Percentiles rank a stretch among this genome's conserved stretches.
Evolutionary conservation across 176 grass and related monocot genomes (phyloP).

Genomic region (Lolium perenne): DNA sequence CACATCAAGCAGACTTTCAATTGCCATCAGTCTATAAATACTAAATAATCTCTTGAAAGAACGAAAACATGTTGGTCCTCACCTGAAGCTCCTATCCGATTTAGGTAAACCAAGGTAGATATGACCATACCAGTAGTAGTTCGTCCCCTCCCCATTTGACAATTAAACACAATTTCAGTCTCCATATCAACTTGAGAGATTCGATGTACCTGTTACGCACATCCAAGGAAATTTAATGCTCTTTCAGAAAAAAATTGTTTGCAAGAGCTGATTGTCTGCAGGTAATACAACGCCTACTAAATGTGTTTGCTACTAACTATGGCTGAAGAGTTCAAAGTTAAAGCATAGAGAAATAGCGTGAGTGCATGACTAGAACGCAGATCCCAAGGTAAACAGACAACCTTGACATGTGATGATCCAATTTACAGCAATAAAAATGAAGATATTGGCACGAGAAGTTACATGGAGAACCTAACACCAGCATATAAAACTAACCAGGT

Average conservation of each 20-base stretch:
- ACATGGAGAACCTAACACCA: conserved; percentile 28
- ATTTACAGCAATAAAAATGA: conserved; percentile 10
- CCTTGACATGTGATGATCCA: conserved; percentile 8
- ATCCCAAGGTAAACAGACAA: conserved; percentile 24
- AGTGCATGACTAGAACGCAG: neutral
- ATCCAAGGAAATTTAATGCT: conserved; percentile 38
- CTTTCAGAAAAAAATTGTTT: conserved; percentile 9
- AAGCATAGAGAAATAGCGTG: conserved; percentile 14
- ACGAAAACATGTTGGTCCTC: conserved; percentile 30
- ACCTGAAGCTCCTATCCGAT: conserved; percentile 92
- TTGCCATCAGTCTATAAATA: conserved; percentile 37
- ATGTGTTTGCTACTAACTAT: neutral
- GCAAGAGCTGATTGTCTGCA: conserved; percentile 24
- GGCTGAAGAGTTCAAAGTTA: neutral
- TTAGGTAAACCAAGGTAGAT: conserved; percentile 96
- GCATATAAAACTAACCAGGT: conserved; percentile 73
- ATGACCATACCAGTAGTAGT: conserved; percentile 99
- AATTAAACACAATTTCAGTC: conserved; percentile 98
- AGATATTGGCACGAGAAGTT: conserved; percentile 21
- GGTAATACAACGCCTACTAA: conserved; percentile 15
- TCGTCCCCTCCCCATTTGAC: conserved; percentile 97
- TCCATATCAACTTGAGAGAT: conserved; percentile 88
- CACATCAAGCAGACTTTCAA: conserved; percentile 30
- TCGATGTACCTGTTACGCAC: conserved; percentile 71
- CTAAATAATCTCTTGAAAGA: conserved; percentile 33